These are phyloP conservation scores for Fraxinus platypoda DNA, from an alignment of 305 asterid genomes.

Conservation along the genomic window DNA sequence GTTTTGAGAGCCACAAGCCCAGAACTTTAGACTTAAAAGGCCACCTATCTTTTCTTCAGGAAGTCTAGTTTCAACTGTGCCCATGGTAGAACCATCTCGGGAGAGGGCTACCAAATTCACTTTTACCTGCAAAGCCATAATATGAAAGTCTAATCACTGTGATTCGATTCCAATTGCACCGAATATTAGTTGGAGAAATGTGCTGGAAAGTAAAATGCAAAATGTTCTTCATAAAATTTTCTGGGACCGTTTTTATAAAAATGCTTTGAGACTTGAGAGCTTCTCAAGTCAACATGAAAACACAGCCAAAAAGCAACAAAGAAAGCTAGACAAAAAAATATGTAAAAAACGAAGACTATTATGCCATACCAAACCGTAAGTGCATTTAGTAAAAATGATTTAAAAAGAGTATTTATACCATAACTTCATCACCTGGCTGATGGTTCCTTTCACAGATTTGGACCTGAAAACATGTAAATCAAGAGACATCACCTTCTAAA, in stretches of 20 bases:
- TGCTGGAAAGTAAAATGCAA: not conserved
- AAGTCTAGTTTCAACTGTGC: slow-evolving; percentile 83
- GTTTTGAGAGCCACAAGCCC: slow-evolving; percentile 61
- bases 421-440: slow-evolving; percentile 86
- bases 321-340: not conserved
- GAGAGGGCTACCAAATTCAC: slow-evolving; percentile 85
- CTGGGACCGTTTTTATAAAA: not conserved
- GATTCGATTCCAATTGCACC: not conserved
- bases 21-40: slow-evolving; percentile 81
- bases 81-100: slow-evolving; percentile 75
- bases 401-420: slow-evolving; percentile 41
- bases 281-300: not conserved
- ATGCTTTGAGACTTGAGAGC: not conserved
- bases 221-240: not conserved
- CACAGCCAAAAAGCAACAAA: not conserved
- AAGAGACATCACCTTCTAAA: slow-evolving; percentile 23
- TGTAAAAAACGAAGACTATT: not conserved
- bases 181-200: not conserved
- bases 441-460: slow-evolving; percentile 89
- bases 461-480: slow-evolving; percentile 53
- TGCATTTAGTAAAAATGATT: not conserved
- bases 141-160: slow-evolving; percentile 2
- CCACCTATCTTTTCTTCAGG: slow-evolving; percentile 95
- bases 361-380: not conserved
- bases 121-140: slow-evolving; percentile 45